Conservation (phyloP, 306 rosid genomes). For the Rosa multiflora region DNA sequence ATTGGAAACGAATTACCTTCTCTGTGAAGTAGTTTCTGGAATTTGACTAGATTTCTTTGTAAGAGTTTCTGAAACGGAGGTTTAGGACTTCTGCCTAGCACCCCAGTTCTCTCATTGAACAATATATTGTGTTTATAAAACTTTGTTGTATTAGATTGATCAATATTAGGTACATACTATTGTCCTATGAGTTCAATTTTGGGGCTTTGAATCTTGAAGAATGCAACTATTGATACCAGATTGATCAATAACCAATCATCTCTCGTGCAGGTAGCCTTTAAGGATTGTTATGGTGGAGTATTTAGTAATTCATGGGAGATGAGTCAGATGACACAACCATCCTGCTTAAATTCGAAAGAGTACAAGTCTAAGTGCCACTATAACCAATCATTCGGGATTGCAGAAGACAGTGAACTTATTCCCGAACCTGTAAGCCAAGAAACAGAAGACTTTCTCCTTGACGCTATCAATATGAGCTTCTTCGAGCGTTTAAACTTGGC, state of each 20-base stretch:
- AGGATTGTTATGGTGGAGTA: constrained; percentile 11
- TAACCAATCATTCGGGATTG: not conserved
- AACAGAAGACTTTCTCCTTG: constrained; percentile 55
- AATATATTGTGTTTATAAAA: not conserved
- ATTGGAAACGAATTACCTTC: not conserved
- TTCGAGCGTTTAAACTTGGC: constrained; percentile 82
- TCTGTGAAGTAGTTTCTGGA: not conserved
- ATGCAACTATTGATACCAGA: not conserved
- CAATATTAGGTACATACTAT: not conserved
- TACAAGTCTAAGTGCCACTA: constrained; percentile 7
- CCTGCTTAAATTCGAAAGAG: not conserved
- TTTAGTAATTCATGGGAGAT: not conserved
- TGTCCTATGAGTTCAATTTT: not conserved
- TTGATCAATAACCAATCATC: not conserved
- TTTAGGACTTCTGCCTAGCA: not conserved
- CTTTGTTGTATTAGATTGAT: not conserved
- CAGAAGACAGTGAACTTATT: constrained; percentile 12
- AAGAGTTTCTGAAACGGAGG: not conserved
- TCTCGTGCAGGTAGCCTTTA: constrained; percentile 12
- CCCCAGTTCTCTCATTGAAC: not conserved
- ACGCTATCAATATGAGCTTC: constrained; percentile 79
- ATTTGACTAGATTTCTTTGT: not conserved
- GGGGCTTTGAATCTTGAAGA: not conserved
- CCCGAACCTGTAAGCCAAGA: not conserved
- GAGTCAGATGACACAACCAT: not conserved